Percentiles rank a stretch among this genome's conserved stretches.
phyloP scores from a whole-genome alignment of 2,329 filamentous ascomycete species.

The Tolypocladium ovalisporum region DNA sequence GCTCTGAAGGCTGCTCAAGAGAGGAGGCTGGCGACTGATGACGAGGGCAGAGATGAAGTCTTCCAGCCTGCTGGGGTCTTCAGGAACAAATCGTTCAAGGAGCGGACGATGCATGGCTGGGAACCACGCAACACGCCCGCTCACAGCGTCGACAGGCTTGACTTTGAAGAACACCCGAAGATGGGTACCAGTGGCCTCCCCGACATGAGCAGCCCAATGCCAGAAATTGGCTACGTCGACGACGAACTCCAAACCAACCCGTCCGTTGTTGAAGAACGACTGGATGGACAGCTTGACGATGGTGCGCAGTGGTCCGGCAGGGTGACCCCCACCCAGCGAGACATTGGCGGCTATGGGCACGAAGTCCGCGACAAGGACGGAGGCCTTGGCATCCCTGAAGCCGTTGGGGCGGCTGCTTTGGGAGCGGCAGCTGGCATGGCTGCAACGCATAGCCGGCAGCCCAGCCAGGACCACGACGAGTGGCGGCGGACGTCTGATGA shows the following conservation, averaged over 20 bases:
- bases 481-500: constrained; percentile 53
- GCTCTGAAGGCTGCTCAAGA: constrained; percentile 39
- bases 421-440: constrained; percentile 37
- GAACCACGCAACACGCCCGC: constrained; percentile 44
- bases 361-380: constrained; percentile 19
- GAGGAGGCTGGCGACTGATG: constrained; percentile 27
- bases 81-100: constrained; percentile 55
- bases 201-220: constrained; percentile 58
- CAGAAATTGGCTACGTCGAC: constrained; percentile 59
- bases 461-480: constrained; percentile 50
- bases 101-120: constrained; percentile 44
- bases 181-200: constrained; percentile 63
- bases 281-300: constrained; percentile 35
- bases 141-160: constrained; percentile 48
- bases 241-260: constrained; percentile 75
- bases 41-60: constrained; percentile 24
- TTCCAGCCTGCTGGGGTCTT: constrained; percentile 40
- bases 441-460: constrained; percentile 37
- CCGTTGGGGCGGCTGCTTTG: constrained; percentile 41
- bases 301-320: constrained; percentile 44
- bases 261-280: constrained; percentile 67
- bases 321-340: constrained; percentile 33
- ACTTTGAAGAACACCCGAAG: constrained; percentile 39
- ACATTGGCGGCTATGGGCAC: constrained; percentile 15
- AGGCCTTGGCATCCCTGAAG: constrained; percentile 36